Evolutionary conservation across 257 asterid genomes (phyloP).

Genomic region (Scutellaria minor): DNA sequence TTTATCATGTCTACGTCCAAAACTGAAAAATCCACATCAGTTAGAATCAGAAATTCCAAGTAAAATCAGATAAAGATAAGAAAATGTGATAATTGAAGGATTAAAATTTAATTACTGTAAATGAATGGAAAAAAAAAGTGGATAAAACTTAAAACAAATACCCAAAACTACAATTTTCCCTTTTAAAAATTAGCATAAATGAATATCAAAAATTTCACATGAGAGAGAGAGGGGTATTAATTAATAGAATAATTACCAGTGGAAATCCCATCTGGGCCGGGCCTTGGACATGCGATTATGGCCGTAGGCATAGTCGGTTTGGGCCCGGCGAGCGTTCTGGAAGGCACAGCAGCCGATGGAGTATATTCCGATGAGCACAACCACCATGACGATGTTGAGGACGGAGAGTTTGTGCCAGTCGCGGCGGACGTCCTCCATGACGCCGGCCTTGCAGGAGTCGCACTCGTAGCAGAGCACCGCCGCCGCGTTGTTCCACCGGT

Average conservation of each 20-base stretch:
- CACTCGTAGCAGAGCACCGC: constrained; percentile 81
- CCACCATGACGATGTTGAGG: constrained; percentile 75
- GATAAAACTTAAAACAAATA: neutral
- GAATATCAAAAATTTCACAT: too few species aligned
- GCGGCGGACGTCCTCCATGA: constrained; percentile 72
- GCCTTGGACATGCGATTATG: constrained; percentile 78
- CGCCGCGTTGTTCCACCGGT: constrained; percentile 79
- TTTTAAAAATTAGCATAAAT: too few species aligned
- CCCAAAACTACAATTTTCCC: too few species aligned
- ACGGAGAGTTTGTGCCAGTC: constrained; percentile 92
- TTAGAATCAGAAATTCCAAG: too few species aligned
- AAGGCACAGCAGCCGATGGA: constrained; percentile 95
- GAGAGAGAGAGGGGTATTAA: neutral
- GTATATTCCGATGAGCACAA: constrained; percentile 80
- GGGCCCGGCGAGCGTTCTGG: constrained; percentile 71
- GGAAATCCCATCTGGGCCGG: constrained; percentile 93
- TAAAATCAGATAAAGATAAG: too few species aligned
- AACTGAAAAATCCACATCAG: too few species aligned
- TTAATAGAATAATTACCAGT: constrained; percentile 51
- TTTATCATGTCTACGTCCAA: too few species aligned
- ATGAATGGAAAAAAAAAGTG: too few species aligned
- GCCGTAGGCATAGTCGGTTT: constrained; percentile 68
- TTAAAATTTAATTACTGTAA: too few species aligned
- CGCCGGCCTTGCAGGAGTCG: constrained; percentile 96
- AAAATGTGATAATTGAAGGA: too few species aligned